phyloP scores from a whole-genome alignment of 2,329 filamentous ascomycete genomes.

The Scleromitrula shiraiana region DNA sequence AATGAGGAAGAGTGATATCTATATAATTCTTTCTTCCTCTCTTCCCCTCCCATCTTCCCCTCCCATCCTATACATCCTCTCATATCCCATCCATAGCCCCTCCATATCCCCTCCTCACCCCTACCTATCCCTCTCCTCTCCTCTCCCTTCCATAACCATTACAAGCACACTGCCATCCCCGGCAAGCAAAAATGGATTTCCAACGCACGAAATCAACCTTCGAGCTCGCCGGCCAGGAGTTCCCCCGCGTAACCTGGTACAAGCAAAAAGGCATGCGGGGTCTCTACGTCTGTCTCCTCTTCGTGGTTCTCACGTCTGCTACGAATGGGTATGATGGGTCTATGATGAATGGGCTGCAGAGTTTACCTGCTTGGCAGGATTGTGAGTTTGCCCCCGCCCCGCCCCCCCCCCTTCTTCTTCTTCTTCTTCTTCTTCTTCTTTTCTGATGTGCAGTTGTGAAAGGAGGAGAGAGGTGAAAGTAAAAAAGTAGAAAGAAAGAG shows the following conservation, averaged over 20 bases:
- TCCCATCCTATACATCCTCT: no score
- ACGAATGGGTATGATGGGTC: slow-evolving; percentile 38
- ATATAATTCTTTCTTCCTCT: no score
- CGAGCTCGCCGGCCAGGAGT: slow-evolving; percentile 26
- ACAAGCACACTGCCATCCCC: background rate
- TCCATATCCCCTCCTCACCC: no score
- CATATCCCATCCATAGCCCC: no score
- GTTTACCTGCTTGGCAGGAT: slow-evolving; percentile 36
- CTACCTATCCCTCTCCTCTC: no score
- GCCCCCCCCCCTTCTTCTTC: no score
- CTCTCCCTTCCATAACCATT: no score
- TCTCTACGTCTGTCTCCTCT: slow-evolving; percentile 41
- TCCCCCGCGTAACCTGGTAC: slow-evolving; percentile 39
- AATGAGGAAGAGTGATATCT: no score
- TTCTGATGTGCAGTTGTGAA: no score
- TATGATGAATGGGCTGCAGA: slow-evolving; percentile 40
- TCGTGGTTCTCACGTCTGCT: slow-evolving; percentile 36
- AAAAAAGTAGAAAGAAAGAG: no score
- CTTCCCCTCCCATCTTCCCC: no score
- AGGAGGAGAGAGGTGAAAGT: slow-evolving; percentile 30
- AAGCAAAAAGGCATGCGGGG: slow-evolving; percentile 48
- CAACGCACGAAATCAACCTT: slow-evolving; percentile 22
- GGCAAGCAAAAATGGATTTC: slow-evolving; percentile 9
- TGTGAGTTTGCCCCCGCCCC: slow-evolving; percentile 45
- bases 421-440: no score